Base-by-base conservation (phyloP, 371 early-diverging fungal genomes). In the Haplosporangium sp. region DNA sequence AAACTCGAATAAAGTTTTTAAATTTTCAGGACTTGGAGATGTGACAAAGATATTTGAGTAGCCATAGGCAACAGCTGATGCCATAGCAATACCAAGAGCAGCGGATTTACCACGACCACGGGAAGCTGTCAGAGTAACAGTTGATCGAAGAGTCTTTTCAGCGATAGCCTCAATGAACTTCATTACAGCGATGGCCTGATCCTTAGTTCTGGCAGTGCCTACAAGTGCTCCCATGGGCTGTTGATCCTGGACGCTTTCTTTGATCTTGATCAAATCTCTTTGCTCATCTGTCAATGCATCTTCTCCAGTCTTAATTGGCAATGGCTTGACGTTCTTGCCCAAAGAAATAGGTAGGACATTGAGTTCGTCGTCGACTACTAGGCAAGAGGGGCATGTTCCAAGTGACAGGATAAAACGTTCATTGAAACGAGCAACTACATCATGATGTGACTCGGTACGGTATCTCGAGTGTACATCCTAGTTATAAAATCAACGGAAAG, bases 41-140 rank as follows among this genome's bases (percentile, higher is more conserved):
- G 98, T 96, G 62, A 99, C 95, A 84, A 98, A 98, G 70, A 99
- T 97, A 84, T 98, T 98, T 74, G 96, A 95, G 86, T 99, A 99
- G n/a, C 98, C 98, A 82, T 97, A 96, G 0, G 97, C 95, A 34
- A 99, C 91, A 17, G 99, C 99, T 2, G 96, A 92, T 1, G 99
- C 97, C 83, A 99, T 94, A 37, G 98, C 91, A 48, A 99, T 89
- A 48, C 99, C 99, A 52, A 99, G 88, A 0, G 99, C 94, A 0
- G 99, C 99, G 13, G 99, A 99, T 87, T 99, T 99, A 84, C 99
- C 99, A 74, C 99, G 94, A 83, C 99, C 99, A 90, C 99, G 96
- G 40, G 94, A 91, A 35, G 99, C 99, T 4, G 99, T 99, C 79
- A 99, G 88, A 0, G 96, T 89, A 38, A 98, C 96, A 0, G 98